phyloP scores from a whole-genome alignment of 83 land plant genomes.

The Isoetes engelmannii region DNA sequence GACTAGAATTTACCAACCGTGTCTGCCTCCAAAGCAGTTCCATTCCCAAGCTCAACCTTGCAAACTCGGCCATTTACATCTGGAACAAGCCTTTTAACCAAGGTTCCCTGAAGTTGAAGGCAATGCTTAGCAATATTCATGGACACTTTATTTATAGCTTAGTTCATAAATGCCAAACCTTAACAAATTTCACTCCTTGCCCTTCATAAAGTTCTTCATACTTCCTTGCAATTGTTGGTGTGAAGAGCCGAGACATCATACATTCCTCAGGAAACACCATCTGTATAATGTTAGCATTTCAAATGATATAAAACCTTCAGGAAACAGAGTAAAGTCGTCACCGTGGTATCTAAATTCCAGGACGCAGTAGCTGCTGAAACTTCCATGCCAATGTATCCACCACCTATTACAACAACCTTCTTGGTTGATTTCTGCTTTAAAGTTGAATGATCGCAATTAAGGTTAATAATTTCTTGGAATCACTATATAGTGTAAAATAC shows the following conservation, averaged over 20 bases:
- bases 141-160: no score
- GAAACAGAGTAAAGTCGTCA: conserved; percentile 16
- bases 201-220: conserved; percentile 63
- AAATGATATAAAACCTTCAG: not conserved
- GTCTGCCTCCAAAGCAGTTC: conserved; percentile 60
- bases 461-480: no score
- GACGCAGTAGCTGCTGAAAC: conserved; percentile 76
- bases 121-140: conserved; percentile 6
- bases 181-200: conserved; percentile 67
- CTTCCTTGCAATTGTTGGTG: conserved; percentile 64
- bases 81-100: conserved; percentile 45
- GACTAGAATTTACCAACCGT: conserved; percentile 31
- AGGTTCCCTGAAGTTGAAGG: conserved; percentile 33
- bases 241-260: conserved; percentile 72
- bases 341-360: conserved; percentile 84
- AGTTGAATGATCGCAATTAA: not conserved
- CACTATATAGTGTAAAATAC: no score
- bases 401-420: conserved; percentile 75
- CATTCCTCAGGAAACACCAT: conserved; percentile 67
- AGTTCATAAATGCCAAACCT: conserved; percentile 27
- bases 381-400: conserved; percentile 94
- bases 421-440: conserved; percentile 39
- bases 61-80: conserved; percentile 53
- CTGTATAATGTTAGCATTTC: conserved; percentile 25
- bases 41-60: conserved; percentile 55